Base-by-base conservation (phyloP, 1,284 basidiomycete genomes). In the Athelia psychrophila region DNA sequence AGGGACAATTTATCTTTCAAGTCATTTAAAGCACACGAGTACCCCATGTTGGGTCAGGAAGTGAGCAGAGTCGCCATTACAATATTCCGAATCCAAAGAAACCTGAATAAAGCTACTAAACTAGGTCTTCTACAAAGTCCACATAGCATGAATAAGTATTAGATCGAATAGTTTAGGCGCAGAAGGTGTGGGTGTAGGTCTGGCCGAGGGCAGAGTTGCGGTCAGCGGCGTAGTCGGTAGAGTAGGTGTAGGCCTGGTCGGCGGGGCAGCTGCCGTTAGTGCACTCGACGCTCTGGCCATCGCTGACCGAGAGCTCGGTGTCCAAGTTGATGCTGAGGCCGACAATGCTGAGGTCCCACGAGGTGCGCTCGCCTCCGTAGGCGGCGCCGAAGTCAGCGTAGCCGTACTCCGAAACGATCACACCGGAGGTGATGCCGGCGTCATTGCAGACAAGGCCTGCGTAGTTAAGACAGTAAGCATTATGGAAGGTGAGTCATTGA, bases 211-310 rank as follows among this genome's bases (percentile, higher is more conserved):
- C 24, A 25, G 52, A 48, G 58, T 64, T 38, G 59, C 59, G n/a
- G 60, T 66, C 44, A 50, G 58, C 48, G 58, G 63, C n/a, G 60
- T 62, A 36, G 54, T 59, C n/a, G 56, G 54, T 30, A 51, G 54
- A 22, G 58, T 19, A 47, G 30, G 18, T 15, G 50, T 54, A 58
- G 6, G 57, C 55, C 44, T 58, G 52, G 24, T 54, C 51, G n/a
- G 33, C 38, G 19, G 55, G 44, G 49, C 57, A 58, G 35, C 35
- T 36, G 13, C 19, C 16, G 20, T 19, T 16, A 16, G 46, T 40
- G 53, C 57, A 58, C 10, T 18, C 19, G 25, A 58, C 56, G 25
- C 23, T 51, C 51, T 57, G 56, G 15, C 56, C 56, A 23, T 57
- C 56, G 25, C 51, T 49, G 13, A 48, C 32, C 10, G 51, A 25